Evolutionary conservation across 805 yeast genomes (phyloP).

Genomic region (Hanseniaspora jakobsenii): DNA sequence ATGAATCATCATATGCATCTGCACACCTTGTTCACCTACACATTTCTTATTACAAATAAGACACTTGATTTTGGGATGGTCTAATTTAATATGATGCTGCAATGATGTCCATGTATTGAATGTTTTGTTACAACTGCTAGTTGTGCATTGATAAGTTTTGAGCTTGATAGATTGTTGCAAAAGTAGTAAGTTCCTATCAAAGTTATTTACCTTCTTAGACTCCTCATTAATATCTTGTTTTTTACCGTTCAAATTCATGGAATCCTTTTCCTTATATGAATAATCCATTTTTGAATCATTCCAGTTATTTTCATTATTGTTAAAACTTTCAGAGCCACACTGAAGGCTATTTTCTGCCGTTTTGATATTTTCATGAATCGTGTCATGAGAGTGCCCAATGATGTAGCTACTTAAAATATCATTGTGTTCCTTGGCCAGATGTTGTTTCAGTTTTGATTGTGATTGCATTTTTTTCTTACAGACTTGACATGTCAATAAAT

Average conservation of each 20-base stretch:
- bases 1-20: slow-evolving; percentile 65
- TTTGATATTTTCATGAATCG: too few relatives aligned
- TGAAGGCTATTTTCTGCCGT: too few relatives aligned
- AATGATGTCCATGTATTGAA: slow-evolving; percentile 66
- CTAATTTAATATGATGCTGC: slow-evolving; percentile 56
- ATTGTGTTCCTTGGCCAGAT: slow-evolving; percentile 54
- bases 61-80: slow-evolving; percentile 62
- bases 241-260: too few relatives aligned
- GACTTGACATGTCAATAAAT: slow-evolving; percentile 40
- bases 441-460: slow-evolving; percentile 55
- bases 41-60: slow-evolving; percentile 54
- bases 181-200: slow-evolving; percentile 10
- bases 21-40: slow-evolving; percentile 58
- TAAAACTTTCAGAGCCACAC: too few relatives aligned
- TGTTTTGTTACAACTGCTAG: slow-evolving; percentile 44
- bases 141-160: slow-evolving; percentile 44
- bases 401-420: too few relatives aligned
- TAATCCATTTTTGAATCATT: too few relatives aligned
- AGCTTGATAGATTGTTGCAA: slow-evolving; percentile 10
- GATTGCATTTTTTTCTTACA: slow-evolving; percentile 58
- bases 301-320: too few relatives aligned
- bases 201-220: not conserved
- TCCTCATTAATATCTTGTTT: not conserved
- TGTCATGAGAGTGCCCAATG: too few relatives aligned
- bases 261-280: too few relatives aligned